These are phyloP conservation scores for Tieghemiomyces parasiticus DNA, from an alignment of 192 early-diverging fungal genomes.

Conservation along the genomic window DNA sequence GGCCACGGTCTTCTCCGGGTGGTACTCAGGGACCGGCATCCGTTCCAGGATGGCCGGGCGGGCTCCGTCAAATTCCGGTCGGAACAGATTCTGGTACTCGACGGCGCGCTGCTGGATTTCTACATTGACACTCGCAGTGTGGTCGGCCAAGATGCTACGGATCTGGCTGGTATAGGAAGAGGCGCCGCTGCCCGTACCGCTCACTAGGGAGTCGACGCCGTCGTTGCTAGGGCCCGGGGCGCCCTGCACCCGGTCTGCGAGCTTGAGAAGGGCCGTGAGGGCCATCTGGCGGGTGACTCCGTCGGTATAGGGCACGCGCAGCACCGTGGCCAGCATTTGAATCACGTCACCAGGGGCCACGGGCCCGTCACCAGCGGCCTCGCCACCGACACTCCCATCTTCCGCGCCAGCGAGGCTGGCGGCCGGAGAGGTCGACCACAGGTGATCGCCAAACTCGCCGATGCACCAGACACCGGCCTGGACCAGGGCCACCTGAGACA, in stretches of 20 bases:
- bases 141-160: conserved; percentile 39
- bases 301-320: conserved; percentile 68
- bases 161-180: conserved; percentile 24
- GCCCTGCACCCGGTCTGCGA: conserved; percentile 63
- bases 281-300: conserved; percentile 64
- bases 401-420: neutral
- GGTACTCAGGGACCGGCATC: conserved; percentile 74
- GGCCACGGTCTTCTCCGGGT: conserved; percentile 30
- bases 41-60: conserved; percentile 74
- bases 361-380: neutral
- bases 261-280: conserved; percentile 77
- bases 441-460: conserved; percentile 92
- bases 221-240: conserved; percentile 18
- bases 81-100: conserved; percentile 70
- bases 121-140: conserved; percentile 58
- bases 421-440: conserved; percentile 29
- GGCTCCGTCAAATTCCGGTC: conserved; percentile 45
- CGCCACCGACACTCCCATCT: neutral
- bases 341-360: conserved; percentile 47
- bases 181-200: neutral
- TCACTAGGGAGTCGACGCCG: neutral
- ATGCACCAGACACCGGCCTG: conserved; percentile 85
- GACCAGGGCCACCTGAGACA: conserved; percentile 71
- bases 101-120: conserved; percentile 93
- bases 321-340: conserved; percentile 53